Base-by-base conservation (phyloP, 768 basidiomycete species). In the Lactifluus piperatus region DNA sequence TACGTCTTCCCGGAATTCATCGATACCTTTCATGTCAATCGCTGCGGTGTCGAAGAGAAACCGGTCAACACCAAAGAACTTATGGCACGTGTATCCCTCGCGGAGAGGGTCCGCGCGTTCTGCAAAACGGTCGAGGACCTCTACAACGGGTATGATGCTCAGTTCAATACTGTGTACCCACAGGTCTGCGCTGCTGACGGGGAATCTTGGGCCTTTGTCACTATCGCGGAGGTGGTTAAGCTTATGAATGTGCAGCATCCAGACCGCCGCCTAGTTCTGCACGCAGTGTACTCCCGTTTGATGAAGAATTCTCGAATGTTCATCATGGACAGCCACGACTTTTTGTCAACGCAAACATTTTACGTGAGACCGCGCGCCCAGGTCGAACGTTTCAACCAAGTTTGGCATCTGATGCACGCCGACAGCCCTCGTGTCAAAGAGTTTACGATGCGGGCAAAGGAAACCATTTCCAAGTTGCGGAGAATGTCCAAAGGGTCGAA, bases 201-300 rank as follows among this genome's bases (percentile, higher is more conserved):
- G 1, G 68, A 76, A 0, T 73, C 76, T 45, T 91, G 88, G 85
- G 68, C 72, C 0, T 70, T 71, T 7, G 73, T 85, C 32, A 83
- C 85, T 0, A 70, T 85, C 24, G 58, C 72, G 3, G 74, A 86
- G 54, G 83, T 81, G 13, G 79, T 81, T 6, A 58, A 72, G 27
- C 67, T 80, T 36, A 4, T 62, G 34, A 34, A 50, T 39, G 9
- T 56, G 32, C 46, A 36, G 24, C 29, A 60, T 16, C 14, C 2
- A 18, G 37, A 57, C 55, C 63, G 69, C 37, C 70, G 74, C 11
- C 75, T 81, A 53, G 77, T 76, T n/a, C 69, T 71, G 44, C 64
- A 81, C 32, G 78, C 77, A 14, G 67, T 82, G 0, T 89, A 94
- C 71, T 81, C 81, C 59, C 78, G 79, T 63, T 73, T 94, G 63